phyloP scores from a whole-genome alignment of 495 filamentous ascomycete species.

The Penicillium atrosanguineum region DNA sequence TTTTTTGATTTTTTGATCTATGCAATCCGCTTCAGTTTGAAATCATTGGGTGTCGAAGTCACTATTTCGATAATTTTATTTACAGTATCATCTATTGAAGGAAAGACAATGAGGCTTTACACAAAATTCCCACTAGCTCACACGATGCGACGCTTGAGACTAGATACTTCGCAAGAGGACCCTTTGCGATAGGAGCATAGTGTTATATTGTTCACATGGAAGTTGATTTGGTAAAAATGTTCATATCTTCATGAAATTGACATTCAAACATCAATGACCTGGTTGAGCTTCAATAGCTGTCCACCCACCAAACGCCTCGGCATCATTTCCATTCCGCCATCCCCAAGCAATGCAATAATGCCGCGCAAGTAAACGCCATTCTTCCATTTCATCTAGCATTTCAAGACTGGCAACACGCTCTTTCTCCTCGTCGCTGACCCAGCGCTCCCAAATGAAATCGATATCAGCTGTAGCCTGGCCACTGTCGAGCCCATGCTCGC shows the following conservation, averaged over 20 bases:
- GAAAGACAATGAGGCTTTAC: too few relatives aligned
- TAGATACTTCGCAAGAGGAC: too few relatives aligned
- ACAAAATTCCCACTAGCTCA: too few relatives aligned
- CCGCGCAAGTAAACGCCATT: slow-evolving; percentile 81
- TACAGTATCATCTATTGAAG: too few relatives aligned
- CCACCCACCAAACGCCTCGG: slow-evolving; percentile 40
- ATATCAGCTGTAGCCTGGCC: slow-evolving; percentile 65
- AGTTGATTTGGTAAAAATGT: not conserved
- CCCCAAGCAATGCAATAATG: slow-evolving; percentile 94
- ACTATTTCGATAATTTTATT: too few relatives aligned
- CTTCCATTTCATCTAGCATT: slow-evolving; percentile 93
- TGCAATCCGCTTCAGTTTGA: too few relatives aligned
- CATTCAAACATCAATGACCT: slow-evolving; percentile 11
- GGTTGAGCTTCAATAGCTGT: slow-evolving; percentile 27
- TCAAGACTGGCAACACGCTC: slow-evolving; percentile 75
- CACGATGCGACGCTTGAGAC: too few relatives aligned
- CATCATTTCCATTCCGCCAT: slow-evolving; percentile 52
- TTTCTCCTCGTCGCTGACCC: slow-evolving; percentile 71
- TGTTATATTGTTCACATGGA: too few relatives aligned
- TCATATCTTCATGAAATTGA: slow-evolving; percentile 1
- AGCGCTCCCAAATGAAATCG: slow-evolving; percentile 70
- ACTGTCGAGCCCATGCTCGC: slow-evolving; percentile 54
- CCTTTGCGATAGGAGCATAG: too few relatives aligned
- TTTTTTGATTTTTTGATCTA: slow-evolving; percentile 13
- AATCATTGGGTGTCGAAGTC: too few relatives aligned